Evolutionary conservation across 805 yeast genomes (phyloP).

Genomic region (Phaffomyces thermotolerans): DNA sequence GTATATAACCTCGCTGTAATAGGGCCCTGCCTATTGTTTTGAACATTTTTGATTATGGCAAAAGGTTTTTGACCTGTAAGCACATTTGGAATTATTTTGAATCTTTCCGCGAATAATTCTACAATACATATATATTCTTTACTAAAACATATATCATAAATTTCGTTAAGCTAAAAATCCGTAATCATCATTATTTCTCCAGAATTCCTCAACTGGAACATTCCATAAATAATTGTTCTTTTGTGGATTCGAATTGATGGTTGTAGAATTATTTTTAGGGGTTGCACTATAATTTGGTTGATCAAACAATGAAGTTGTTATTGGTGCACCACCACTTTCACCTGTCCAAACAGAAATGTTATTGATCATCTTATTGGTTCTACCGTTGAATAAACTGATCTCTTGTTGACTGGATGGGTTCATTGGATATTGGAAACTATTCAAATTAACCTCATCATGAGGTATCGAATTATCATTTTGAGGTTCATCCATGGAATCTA

Average conservation of each 20-base stretch:
- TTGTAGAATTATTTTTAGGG: background rate
- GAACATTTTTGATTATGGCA: too few species aligned
- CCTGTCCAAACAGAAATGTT: conserved; percentile 58
- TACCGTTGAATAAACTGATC: conserved; percentile 27
- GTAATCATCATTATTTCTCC: conserved; percentile 42
- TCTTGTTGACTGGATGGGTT: conserved; percentile 14
- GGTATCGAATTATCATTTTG: conserved; percentile 6
- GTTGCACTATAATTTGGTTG: conserved; percentile 14
- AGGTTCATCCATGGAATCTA: background rate
- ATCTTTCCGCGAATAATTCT: background rate
- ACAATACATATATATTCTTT: too few species aligned
- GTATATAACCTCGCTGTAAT: too few species aligned
- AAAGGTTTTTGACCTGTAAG: too few species aligned
- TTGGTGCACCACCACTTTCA: conserved; percentile 30
- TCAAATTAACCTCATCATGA: conserved; percentile 12
- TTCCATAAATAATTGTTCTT: conserved; percentile 18
- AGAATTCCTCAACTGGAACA: conserved; percentile 37
- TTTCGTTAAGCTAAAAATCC: conserved; percentile 35
- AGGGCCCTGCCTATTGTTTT: too few species aligned
- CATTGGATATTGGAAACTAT: conserved; percentile 15
- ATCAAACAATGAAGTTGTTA: conserved; percentile 19
- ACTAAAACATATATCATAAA: background rate
- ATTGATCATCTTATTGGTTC: conserved; percentile 53
- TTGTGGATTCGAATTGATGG: background rate
- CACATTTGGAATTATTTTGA: background rate